A percentile compares a stretch with the other conserved stretches of the same genome.
These are phyloP conservation scores for Avena sativa DNA, from an alignment of 176 grass and related monocot genomes.

Conservation along the genomic window DNA sequence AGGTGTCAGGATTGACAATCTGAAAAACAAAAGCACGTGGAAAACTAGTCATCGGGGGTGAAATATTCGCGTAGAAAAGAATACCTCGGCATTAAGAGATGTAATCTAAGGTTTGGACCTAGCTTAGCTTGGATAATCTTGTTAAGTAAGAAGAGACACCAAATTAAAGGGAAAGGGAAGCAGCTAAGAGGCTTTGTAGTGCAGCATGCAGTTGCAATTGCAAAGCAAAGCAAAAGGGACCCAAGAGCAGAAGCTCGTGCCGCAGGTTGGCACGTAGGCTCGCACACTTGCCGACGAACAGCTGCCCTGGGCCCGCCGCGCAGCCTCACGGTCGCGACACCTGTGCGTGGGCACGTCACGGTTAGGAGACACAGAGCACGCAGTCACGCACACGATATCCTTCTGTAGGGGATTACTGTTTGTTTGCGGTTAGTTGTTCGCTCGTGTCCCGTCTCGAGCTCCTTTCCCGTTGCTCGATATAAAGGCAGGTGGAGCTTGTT, in stretches of 20 bases:
- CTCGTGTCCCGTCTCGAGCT: background rate
- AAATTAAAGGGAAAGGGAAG: background rate
- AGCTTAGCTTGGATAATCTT: background rate
- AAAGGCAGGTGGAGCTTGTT: conserved; percentile 55
- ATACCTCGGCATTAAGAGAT: background rate
- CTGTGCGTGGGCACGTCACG: background rate
- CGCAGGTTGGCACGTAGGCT: conserved; percentile 29
- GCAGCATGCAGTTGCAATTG: conserved; percentile 66
- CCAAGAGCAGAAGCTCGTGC: conserved; percentile 44
- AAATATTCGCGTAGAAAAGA: background rate
- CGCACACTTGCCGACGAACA: conserved; percentile 27
- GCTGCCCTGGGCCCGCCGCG: background rate
- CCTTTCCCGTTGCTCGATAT: conserved; percentile 39
- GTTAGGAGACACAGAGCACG: background rate
- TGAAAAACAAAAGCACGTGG: background rate
- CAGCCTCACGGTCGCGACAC: conserved; percentile 28
- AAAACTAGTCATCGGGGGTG: background rate
- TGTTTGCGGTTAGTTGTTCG: conserved; percentile 32
- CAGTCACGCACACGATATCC: background rate
- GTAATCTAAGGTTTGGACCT: too few species aligned
- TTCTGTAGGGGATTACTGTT: conserved; percentile 1
- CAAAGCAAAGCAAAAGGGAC: conserved; percentile 71
- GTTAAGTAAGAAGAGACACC: background rate
- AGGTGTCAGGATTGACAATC: conserved; percentile 15
- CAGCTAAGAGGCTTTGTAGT: conserved; percentile 49